A percentile compares a stretch with the other conserved stretches of the same genome.
phyloP scores from a whole-genome alignment of 2,329 filamentous ascomycete species.

The Diaporthe australafricana region DNA sequence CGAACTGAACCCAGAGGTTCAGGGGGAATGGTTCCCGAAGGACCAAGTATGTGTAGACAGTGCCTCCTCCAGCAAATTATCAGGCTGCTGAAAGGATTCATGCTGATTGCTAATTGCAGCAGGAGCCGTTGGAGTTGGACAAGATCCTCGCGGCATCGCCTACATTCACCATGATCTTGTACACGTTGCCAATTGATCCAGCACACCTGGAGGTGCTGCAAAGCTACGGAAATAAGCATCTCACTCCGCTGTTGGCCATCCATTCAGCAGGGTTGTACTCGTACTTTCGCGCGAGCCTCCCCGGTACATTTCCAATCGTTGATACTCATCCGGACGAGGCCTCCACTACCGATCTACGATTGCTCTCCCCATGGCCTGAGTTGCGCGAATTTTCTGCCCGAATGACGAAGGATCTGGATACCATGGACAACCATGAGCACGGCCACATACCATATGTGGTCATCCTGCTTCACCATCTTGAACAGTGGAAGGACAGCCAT shows the following conservation, averaged over 20 bases:
- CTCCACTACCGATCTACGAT: conserved; percentile 84
- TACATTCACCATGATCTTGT: conserved; percentile 66
- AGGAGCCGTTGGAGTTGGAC: conserved; percentile 38
- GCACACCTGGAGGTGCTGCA: conserved; percentile 59
- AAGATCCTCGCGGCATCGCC: conserved; percentile 53
- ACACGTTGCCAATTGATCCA: conserved; percentile 61
- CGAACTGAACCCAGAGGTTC: conserved; percentile 93
- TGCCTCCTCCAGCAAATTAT: neutral
- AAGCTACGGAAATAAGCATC: conserved; percentile 62
- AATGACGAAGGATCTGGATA: conserved; percentile 77
- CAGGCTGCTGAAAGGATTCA: neutral
- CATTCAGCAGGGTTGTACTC: conserved; percentile 95
- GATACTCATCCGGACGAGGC: conserved; percentile 95
- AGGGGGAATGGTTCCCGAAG: conserved; percentile 76
- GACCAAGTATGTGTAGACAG: conserved; percentile 50
- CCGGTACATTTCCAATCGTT: conserved; percentile 87
- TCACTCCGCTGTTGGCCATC: conserved; percentile 82
- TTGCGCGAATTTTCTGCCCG: conserved; percentile 74
- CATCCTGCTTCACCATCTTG: conserved; percentile 84
- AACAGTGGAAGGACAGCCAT: conserved; percentile 81
- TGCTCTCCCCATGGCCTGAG: conserved; percentile 89
- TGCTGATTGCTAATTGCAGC: conserved; percentile 34
- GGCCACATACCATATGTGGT: conserved; percentile 91
- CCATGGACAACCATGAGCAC: conserved; percentile 82
- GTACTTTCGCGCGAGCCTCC: conserved; percentile 83